Percentiles rank a stretch among this genome's conserved stretches.
These are phyloP conservation scores for Fusarium kyushuense DNA, from an alignment of 2,329 filamentous ascomycete species.

Conservation along the genomic window DNA sequence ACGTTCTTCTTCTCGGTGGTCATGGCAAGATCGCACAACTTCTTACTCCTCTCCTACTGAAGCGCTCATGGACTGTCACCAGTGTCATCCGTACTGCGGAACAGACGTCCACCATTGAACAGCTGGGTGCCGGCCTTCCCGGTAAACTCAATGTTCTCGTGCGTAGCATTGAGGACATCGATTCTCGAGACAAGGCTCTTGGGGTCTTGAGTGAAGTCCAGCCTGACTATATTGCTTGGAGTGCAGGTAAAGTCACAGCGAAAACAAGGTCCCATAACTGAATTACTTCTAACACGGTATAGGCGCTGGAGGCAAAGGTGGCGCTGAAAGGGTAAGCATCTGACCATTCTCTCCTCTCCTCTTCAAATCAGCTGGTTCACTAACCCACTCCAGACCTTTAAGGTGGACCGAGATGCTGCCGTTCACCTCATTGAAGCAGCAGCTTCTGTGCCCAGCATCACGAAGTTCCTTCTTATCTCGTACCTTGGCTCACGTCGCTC, in stretches of 20 bases:
- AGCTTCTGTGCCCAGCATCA: constrained; percentile 64
- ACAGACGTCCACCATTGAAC: constrained; percentile 73
- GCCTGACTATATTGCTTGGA: constrained; percentile 76
- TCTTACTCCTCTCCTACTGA: constrained; percentile 80
- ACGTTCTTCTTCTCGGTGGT: constrained; percentile 81
- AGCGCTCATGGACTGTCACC: constrained; percentile 80
- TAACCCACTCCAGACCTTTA: constrained; percentile 60
- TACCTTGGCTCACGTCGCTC: constrained; percentile 67
- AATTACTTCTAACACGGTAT: constrained; percentile 21
- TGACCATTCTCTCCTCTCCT: not conserved
- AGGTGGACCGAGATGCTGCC: constrained; percentile 73
- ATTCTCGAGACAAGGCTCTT: constrained; percentile 70
- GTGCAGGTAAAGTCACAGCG: constrained; percentile 65
- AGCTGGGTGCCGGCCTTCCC: constrained; percentile 67
- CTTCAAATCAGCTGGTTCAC: constrained; percentile 10
- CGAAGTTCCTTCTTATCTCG: constrained; percentile 74
- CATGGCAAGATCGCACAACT: constrained; percentile 83
- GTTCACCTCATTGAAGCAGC: constrained; percentile 72
- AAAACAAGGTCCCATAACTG: not conserved
- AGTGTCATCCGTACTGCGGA: constrained; percentile 80
- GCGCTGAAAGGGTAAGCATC: constrained; percentile 58
- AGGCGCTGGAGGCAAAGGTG: constrained; percentile 72
- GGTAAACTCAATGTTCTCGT: constrained; percentile 78
- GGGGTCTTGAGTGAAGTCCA: constrained; percentile 70
- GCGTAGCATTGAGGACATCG: constrained; percentile 77